These are phyloP conservation scores for Setaria viridis DNA, from an alignment of 202 grass and related monocot genomes.

Conservation along the genomic window DNA sequence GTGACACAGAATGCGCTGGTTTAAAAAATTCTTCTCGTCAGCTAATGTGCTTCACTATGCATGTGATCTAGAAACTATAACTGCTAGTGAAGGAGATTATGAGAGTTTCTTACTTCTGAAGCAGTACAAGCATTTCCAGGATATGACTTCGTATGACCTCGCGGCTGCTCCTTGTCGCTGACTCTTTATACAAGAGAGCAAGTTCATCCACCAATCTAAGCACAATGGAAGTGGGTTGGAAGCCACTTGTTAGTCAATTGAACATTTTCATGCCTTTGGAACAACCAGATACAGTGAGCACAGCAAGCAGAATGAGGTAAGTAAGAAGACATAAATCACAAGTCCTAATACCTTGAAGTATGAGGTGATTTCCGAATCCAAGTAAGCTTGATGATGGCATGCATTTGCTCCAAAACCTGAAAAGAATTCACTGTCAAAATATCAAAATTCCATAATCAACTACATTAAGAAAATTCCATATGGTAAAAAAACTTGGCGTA, in stretches of 20 bases:
- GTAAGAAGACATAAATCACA: slow-evolving; percentile 9
- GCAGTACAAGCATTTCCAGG: slow-evolving; percentile 64
- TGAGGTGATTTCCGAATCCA: slow-evolving; percentile 90
- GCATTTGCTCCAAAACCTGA: slow-evolving; percentile 74
- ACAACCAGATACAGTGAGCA: slow-evolving; percentile 19
- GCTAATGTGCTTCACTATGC: background rate
- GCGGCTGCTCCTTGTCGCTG: slow-evolving; percentile 63
- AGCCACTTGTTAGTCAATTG: background rate
- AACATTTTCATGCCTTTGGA: background rate
- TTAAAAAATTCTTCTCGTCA: background rate
- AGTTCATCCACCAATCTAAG: slow-evolving; percentile 87
- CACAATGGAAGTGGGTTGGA: slow-evolving; percentile 5
- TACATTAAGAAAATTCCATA: background rate
- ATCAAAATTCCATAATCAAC: background rate
- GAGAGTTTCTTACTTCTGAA: slow-evolving; percentile 69
- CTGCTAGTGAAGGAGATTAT: background rate
- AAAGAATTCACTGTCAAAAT: slow-evolving; percentile 16
- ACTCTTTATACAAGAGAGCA: slow-evolving; percentile 84
- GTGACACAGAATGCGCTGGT: background rate
- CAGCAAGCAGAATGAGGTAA: slow-evolving; percentile 4
- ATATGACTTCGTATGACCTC: slow-evolving; percentile 64
- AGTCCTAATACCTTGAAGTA: slow-evolving; percentile 62
- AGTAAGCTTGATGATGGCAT: slow-evolving; percentile 76
- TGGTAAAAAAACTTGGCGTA: background rate
- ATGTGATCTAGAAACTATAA: slow-evolving; percentile 1